phyloP scores from a whole-genome alignment of 2,329 filamentous ascomycete genomes.

The Penicillium sp. region DNA sequence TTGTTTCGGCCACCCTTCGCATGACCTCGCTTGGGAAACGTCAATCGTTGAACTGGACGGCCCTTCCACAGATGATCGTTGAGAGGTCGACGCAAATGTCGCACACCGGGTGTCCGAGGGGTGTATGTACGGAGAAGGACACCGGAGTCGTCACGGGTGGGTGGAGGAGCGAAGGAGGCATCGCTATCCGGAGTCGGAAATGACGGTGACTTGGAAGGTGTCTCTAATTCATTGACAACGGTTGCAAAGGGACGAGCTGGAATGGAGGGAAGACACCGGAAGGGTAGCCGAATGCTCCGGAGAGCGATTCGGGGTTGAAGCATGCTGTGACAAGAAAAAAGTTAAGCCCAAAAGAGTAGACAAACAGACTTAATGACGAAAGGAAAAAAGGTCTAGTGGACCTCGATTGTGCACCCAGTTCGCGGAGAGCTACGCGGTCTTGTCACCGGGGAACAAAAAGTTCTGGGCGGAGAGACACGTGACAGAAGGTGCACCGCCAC shows the following conservation, averaged over 20 bases:
- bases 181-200: conserved; percentile 35
- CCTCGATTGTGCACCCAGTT: neutral
- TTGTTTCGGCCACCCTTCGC: conserved; percentile 89
- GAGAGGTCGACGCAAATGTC: conserved; percentile 84
- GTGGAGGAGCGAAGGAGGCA: conserved; percentile 43
- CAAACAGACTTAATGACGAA: too few species aligned
- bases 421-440: neutral
- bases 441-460: conserved; percentile 16
- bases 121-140: conserved; percentile 74
- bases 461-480: conserved; percentile 6
- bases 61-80: conserved; percentile 98
- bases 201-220: conserved; percentile 26
- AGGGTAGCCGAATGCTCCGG: conserved; percentile 46
- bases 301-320: conserved; percentile 60
- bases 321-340: conserved; percentile 47
- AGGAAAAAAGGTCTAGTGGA: conserved; percentile 2
- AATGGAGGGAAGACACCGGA: conserved; percentile 39
- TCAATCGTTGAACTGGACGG: conserved; percentile 72
- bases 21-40: conserved; percentile 87
- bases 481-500: conserved; percentile 7
- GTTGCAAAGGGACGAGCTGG: conserved; percentile 51
- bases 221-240: conserved; percentile 35
- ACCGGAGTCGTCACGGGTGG: conserved; percentile 38
- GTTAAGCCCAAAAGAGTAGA: too few species aligned
- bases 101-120: conserved; percentile 83